Evolutionary conservation across 129 eudicot species (phyloP), one percentile per base, ranked within the genome.

Genomic region (Erigeron canadensis): DNA sequence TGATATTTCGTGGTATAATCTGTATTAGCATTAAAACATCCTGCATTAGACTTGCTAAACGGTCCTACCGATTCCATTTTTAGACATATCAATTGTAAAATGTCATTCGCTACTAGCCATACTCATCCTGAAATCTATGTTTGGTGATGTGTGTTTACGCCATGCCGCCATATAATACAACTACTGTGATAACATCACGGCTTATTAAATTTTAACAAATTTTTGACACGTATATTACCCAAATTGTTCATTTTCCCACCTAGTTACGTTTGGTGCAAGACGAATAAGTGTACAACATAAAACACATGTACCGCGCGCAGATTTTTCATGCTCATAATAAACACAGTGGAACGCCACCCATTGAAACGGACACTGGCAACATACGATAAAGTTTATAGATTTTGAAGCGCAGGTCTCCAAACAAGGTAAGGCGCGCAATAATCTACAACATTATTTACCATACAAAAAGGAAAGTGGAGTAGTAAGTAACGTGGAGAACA

Each of bases 401-500:
- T 18, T 67, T 16, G 15, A 68, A 73, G 63, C 71, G 73, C 70
- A 75, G 77, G 73, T 63, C 56, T 44, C 73, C 37, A 40, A 34
- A 54, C 73, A 74, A 68, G 46, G 72, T 55, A 75, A 75, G n/a
- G n/a, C n/a, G n/a, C 77, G 55, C 17, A 64, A 80, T 19, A 77
- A 69, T 21, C 45, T 11, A 63, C 72, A 4, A 39, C 61, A 75
- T 51, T 16, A 43, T 69, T 73, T 77, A 80, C 77, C 80, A 80
- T 39, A 21, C 40, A 21, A 53, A 63, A 73, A 55, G 16, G 63
- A 68, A n/a, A n/a, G n/a, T n/a, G n/a, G n/a, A 61, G 58, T 28
- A 18, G 28, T 9, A 69, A 74, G 53, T 69, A 62, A 11, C 80
- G 69, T 75, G 76, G 72, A 70, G 57, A 63, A 69, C 73, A 69